Conservation (phyloP, 768 basidiomycete genomes). For the Psilocybe cubensis region DNA sequence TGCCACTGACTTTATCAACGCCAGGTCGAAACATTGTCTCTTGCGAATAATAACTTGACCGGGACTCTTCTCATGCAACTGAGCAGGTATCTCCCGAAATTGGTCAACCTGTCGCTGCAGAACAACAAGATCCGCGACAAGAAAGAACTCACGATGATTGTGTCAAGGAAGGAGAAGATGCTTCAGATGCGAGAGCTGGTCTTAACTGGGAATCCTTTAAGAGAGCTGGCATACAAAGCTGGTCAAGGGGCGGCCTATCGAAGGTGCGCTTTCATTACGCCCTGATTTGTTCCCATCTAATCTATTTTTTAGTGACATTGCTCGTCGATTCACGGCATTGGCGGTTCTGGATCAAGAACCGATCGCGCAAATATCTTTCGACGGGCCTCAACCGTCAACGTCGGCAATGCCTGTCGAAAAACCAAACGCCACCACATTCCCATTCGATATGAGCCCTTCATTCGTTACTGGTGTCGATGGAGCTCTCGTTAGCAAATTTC, state of each 20-base stretch:
- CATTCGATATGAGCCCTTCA: slow-evolving; percentile 71
- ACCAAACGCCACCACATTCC: slow-evolving; percentile 74
- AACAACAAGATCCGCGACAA: slow-evolving; percentile 72
- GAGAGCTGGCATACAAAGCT: slow-evolving; percentile 59
- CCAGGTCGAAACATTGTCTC: slow-evolving; percentile 79
- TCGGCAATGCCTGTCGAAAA: slow-evolving; percentile 43
- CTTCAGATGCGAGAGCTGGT: slow-evolving; percentile 72
- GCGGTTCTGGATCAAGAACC: slow-evolving; percentile 85
- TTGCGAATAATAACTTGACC: slow-evolving; percentile 73
- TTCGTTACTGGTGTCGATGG: slow-evolving; percentile 78
- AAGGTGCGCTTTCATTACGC: slow-evolving; percentile 47
- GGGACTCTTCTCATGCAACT: slow-evolving; percentile 65
- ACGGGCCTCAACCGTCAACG: slow-evolving; percentile 60
- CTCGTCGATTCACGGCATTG: slow-evolving; percentile 79
- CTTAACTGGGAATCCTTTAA: slow-evolving; percentile 75
- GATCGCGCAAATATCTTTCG: slow-evolving; percentile 80
- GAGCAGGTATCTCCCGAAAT: slow-evolving; percentile 73
- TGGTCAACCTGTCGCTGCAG: slow-evolving; percentile 81
- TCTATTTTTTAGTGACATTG: slow-evolving; percentile 62
- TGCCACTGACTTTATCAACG: slow-evolving; percentile 9
- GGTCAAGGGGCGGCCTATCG: slow-evolving; percentile 68
- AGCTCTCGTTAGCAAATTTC: slow-evolving; percentile 72
- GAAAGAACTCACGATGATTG: slow-evolving; percentile 72
- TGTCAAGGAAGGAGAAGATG: slow-evolving; percentile 61
- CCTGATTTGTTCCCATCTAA: neutral